A percentile compares a stretch with the other conserved stretches of the same genome.
Evolutionary conservation across 371 early-diverging fungal genomes (phyloP).

Genomic region (Amoeboaphelidium occidentale): DNA sequence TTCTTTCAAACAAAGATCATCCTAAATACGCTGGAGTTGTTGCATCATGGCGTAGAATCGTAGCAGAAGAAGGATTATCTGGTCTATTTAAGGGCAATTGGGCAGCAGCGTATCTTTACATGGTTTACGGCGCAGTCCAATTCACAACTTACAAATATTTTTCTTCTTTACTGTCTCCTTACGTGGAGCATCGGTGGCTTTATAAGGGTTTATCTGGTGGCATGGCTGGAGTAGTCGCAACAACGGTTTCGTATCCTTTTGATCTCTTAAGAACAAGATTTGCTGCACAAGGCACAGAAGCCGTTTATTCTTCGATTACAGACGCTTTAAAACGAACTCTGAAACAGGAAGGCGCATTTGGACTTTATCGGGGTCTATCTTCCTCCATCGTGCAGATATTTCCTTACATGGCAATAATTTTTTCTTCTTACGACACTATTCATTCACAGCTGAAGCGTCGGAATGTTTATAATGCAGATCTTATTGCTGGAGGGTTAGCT

Average conservation of each 20-base stretch:
- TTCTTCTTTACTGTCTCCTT: slow-evolving; percentile 11
- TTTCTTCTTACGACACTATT: slow-evolving; percentile 1
- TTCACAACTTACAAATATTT: slow-evolving; percentile 43
- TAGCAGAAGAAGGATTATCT: neutral
- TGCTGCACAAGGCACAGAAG: slow-evolving; percentile 33
- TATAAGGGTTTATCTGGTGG: slow-evolving; percentile 28
- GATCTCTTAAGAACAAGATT: slow-evolving; percentile 80
- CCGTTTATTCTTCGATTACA: slow-evolving; percentile 24
- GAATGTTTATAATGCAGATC: slow-evolving; percentile 19
- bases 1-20: too few species aligned
- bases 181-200: neutral
- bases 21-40: too few species aligned
- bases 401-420: slow-evolving; percentile 31
- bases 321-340: slow-evolving; percentile 35
- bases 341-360: slow-evolving; percentile 37
- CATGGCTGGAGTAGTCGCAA: slow-evolving; percentile 46
- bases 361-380: slow-evolving; percentile 65
- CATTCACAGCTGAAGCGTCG: neutral
- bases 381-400: slow-evolving; percentile 64
- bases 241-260: slow-evolving; percentile 64
- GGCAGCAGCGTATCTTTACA: slow-evolving; percentile 66
- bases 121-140: slow-evolving; percentile 66
- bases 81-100: slow-evolving; percentile 84
- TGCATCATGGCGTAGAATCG: neutral
- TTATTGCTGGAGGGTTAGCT: slow-evolving; percentile 53